Conservation (phyloP, 371 early-diverging fungal species). For the Ecytonucleospora hepatopenaei region DNA sequence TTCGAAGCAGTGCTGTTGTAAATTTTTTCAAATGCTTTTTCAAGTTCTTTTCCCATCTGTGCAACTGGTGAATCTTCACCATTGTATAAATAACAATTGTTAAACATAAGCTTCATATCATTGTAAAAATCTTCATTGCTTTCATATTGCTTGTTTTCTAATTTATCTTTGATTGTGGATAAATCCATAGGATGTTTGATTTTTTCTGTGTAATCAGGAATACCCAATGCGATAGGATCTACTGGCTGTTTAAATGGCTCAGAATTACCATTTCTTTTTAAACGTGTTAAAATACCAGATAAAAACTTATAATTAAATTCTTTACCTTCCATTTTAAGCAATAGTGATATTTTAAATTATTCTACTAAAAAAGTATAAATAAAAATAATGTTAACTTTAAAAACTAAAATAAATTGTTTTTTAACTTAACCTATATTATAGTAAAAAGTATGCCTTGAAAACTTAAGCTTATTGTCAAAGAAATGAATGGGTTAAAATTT, state of each 20-base stretch:
- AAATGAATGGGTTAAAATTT: too few species aligned
- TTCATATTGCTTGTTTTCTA: constrained; percentile 58
- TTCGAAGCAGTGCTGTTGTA: constrained; percentile 29
- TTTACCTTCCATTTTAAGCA: too few species aligned
- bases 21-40: constrained; percentile 47
- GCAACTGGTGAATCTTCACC: constrained; percentile 35
- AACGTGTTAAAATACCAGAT: constrained; percentile 26
- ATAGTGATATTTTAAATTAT: too few species aligned
- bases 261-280: constrained; percentile 52
- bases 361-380: too few species aligned
- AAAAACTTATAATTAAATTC: too few species aligned
- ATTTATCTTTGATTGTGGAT: constrained; percentile 71
- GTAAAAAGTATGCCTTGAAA: too few species aligned
- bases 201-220: constrained; percentile 79
- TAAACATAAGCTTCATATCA: constrained; percentile 61
- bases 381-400: too few species aligned
- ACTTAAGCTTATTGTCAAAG: too few species aligned
- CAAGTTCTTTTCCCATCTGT: constrained; percentile 46
- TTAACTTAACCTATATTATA: too few species aligned
- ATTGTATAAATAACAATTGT: constrained; percentile 59
- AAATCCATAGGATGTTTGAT: constrained; percentile 92
- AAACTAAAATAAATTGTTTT: too few species aligned
- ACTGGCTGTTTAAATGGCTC: constrained; percentile 76
- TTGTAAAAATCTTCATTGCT: constrained; percentile 60
- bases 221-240: constrained; percentile 70